These are phyloP conservation scores for Fagopyrum homotropicum DNA, from an alignment of 148 eudicot species.

Conservation along the genomic window DNA sequence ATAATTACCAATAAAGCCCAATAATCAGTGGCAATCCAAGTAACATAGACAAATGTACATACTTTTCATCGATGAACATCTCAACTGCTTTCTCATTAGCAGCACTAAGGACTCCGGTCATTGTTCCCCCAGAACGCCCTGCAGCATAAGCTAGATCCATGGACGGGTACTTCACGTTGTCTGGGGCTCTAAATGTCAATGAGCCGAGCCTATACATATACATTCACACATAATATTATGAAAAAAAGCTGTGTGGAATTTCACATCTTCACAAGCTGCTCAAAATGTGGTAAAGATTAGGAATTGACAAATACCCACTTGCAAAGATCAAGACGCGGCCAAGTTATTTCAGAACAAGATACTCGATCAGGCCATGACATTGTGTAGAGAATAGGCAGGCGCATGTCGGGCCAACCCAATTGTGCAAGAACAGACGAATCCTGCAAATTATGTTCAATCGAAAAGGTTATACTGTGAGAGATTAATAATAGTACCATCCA, in stretches of 20 bases:
- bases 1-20: background rate
- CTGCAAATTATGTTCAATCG: slow-evolving; percentile 24
- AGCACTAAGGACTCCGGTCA: slow-evolving; percentile 96
- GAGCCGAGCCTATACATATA: slow-evolving; percentile 69
- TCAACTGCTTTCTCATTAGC: slow-evolving; percentile 98
- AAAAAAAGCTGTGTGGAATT: no score
- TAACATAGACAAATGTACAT: slow-evolving; percentile 19
- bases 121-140: slow-evolving; percentile 95
- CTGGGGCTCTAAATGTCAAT: slow-evolving; percentile 84
- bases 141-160: slow-evolving; percentile 94
- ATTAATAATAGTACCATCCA: background rate
- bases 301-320: slow-evolving; percentile 36
- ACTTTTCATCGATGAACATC: slow-evolving; percentile 88
- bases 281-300: background rate
- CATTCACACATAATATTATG: slow-evolving; percentile 4
- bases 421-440: slow-evolving; percentile 97
- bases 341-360: slow-evolving; percentile 87
- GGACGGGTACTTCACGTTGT: slow-evolving; percentile 91
- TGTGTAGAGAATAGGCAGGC: slow-evolving; percentile 91
- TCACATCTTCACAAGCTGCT: background rate
- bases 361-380: slow-evolving; percentile 96
- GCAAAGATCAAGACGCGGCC: slow-evolving; percentile 99
- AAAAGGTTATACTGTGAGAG: background rate
- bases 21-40: background rate
- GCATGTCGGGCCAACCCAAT: slow-evolving; percentile 99